Percentiles rank a stretch among this genome's conserved stretches.
phyloP scores from a whole-genome alignment of 495 filamentous ascomycete genomes.

The Aspergillus saccharolyticus region DNA sequence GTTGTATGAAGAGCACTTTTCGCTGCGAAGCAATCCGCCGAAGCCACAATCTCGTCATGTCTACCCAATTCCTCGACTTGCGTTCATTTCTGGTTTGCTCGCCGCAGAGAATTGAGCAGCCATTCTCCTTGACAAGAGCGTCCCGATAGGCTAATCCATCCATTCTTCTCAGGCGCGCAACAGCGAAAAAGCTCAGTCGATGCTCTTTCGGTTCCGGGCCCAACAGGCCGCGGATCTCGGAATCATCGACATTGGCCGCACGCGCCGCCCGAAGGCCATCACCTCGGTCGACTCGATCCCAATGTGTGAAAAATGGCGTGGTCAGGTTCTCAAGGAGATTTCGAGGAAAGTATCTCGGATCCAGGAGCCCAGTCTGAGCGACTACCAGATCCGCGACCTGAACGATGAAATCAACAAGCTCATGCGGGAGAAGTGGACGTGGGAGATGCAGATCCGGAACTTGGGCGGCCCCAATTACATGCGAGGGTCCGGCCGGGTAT shows the following conservation, averaged over 20 bases:
- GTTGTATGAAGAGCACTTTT: neutral
- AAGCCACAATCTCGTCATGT: neutral
- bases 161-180: slow-evolving; percentile 60
- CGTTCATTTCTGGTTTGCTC: no score
- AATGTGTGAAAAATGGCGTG: slow-evolving; percentile 94
- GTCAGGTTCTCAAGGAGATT: slow-evolving; percentile 95
- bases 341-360: slow-evolving; percentile 94
- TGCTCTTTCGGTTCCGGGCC: slow-evolving; percentile 99
- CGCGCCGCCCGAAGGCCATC: slow-evolving; percentile 84
- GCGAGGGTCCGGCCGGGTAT: slow-evolving; percentile 77
- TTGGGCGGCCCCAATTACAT: slow-evolving; percentile 97
- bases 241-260: slow-evolving; percentile 89
- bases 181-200: slow-evolving; percentile 97
- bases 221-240: slow-evolving; percentile 93
- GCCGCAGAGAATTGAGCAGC: neutral
- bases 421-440: slow-evolving; percentile 97
- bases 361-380: slow-evolving; percentile 80
- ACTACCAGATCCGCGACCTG: slow-evolving; percentile 95
- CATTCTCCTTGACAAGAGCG: neutral
- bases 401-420: slow-evolving; percentile 99
- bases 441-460: slow-evolving; percentile 94
- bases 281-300: slow-evolving; percentile 79
- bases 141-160: neutral
- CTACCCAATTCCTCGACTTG: no score
- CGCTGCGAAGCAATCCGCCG: neutral